These are phyloP conservation scores for Acanthamoeba healyi DNA, from an alignment of 208 protist genomes.

Conservation along the genomic window DNA sequence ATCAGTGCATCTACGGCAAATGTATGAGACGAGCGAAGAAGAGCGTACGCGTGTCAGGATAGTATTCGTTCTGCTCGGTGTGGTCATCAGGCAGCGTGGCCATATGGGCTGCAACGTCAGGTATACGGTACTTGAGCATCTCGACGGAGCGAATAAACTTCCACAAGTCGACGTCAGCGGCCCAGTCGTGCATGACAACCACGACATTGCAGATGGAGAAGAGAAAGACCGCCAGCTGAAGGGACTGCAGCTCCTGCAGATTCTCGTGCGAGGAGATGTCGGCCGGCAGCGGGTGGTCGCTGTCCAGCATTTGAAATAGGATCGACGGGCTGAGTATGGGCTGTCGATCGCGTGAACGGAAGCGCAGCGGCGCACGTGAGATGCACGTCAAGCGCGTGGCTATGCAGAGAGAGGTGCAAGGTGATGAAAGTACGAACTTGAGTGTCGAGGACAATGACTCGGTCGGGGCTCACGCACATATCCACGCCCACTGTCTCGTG, in stretches of 20 bases:
- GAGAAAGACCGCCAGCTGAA: constrained; percentile 31
- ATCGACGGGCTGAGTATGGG: constrained; percentile 33
- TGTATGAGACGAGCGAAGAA: too few relatives aligned
- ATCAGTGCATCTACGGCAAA: neutral
- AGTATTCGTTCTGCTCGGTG: constrained; percentile 54
- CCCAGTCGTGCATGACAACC: neutral
- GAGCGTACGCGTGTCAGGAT: constrained; percentile 23
- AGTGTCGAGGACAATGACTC: constrained; percentile 19
- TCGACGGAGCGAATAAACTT: constrained; percentile 38
- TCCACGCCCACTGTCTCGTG: constrained; percentile 32
- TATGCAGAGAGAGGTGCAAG: neutral
- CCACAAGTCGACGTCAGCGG: constrained; percentile 4
- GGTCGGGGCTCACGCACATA: constrained; percentile 40
- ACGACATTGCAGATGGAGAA: constrained; percentile 53
- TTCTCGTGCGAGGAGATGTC: constrained; percentile 42
- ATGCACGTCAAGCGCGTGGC: neutral
- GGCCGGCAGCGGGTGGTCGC: constrained; percentile 38
- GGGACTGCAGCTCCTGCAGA: constrained; percentile 53
- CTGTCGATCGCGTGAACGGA: neutral
- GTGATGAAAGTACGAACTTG: neutral
- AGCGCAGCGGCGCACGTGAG: neutral
- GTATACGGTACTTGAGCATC: constrained; percentile 58
- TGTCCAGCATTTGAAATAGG: constrained; percentile 47
- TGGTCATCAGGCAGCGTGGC: constrained; percentile 46
- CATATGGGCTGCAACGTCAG: constrained; percentile 29